Evolutionary conservation across 805 yeast genomes (phyloP).

Genomic region (Maudiozyma turicensis): DNA sequence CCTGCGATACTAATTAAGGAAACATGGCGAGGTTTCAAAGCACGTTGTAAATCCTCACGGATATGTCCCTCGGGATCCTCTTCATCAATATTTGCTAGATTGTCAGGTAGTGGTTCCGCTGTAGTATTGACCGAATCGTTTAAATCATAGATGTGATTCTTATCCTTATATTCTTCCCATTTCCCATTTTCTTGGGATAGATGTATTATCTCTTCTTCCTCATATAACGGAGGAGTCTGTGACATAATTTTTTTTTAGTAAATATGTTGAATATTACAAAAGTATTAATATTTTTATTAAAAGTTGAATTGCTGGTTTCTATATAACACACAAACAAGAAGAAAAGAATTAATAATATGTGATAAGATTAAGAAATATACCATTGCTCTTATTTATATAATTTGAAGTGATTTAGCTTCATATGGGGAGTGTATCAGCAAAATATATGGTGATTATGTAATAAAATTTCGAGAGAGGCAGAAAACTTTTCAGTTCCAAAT

Average conservation of each 20-base stretch:
- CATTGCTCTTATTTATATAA: too few species aligned
- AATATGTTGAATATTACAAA: neutral
- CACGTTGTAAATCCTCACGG: constrained; percentile 8
- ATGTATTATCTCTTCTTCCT: neutral
- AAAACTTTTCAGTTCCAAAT: too few species aligned
- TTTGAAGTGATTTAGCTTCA: too few species aligned
- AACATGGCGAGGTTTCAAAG: constrained; percentile 53
- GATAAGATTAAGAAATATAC: too few species aligned
- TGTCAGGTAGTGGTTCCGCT: constrained; percentile 28
- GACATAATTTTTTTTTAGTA: neutral
- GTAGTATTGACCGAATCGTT: neutral
- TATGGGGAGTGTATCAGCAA: too few species aligned
- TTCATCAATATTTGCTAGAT: neutral
- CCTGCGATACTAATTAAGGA: constrained; percentile 78
- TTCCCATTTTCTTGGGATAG: neutral
- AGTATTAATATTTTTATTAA: neutral
- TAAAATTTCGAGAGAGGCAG: too few species aligned
- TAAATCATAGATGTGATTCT: neutral
- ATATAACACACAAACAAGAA: neutral
- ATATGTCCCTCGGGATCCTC: constrained; percentile 8
- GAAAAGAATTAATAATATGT: too few species aligned
- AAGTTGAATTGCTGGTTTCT: neutral
- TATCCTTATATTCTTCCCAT: neutral
- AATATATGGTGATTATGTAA: too few species aligned
- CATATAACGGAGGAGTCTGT: neutral